These are phyloP conservation scores for Eucommia ulmoides DNA, from an alignment of 257 asterid species.

Conservation along the genomic window DNA sequence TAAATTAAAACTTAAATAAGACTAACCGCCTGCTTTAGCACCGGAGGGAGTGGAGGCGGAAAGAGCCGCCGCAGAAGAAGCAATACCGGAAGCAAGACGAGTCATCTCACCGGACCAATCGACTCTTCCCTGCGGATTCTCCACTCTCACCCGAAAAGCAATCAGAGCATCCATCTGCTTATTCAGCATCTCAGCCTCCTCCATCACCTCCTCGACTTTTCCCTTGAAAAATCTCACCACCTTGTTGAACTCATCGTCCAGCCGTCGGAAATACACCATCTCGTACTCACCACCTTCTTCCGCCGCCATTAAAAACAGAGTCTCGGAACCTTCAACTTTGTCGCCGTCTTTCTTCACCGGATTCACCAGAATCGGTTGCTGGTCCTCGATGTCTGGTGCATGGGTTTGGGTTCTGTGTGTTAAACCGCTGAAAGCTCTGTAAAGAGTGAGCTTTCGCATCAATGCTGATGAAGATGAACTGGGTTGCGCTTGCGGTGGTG, in stretches of 20 bases:
- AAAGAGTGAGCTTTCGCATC: conserved; percentile 45
- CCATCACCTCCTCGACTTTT: conserved; percentile 33
- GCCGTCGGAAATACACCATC: conserved; percentile 37
- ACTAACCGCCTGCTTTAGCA: conserved; percentile 8
- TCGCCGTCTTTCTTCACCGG: conserved; percentile 22
- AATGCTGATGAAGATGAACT: conserved; percentile 16
- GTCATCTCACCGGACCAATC: conserved; percentile 20
- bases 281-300: conserved; percentile 62
- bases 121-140: conserved; percentile 17
- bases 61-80: conserved; percentile 15
- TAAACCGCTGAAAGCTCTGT: conserved; percentile 77
- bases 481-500: conserved; percentile 11
- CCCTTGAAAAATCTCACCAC: conserved; percentile 40
- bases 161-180: conserved; percentile 84
- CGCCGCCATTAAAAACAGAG: conserved; percentile 49
- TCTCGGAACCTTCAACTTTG: conserved; percentile 31
- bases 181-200: conserved; percentile 45
- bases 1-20: no score
- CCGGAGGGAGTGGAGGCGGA: conserved; percentile 12
- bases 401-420: conserved; percentile 22
- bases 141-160: conserved; percentile 56
- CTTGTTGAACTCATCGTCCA: conserved; percentile 69
- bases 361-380: conserved; percentile 54
- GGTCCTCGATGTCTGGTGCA: conserved; percentile 30
- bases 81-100: conserved; percentile 13